phyloP scores from a whole-genome alignment of 306 rosid species.

The Erythrophleum fordii region DNA sequence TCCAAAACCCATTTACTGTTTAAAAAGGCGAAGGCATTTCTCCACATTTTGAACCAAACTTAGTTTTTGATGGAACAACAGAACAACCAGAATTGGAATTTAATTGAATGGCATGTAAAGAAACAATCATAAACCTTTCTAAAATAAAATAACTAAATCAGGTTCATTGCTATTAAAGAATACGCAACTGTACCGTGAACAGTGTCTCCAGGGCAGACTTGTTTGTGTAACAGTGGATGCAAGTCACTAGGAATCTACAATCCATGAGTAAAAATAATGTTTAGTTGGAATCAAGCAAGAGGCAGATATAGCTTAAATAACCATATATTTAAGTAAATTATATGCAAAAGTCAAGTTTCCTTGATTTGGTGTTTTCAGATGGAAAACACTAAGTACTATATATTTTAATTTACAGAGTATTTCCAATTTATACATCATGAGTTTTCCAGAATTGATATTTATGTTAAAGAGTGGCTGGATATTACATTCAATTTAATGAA shows the following conservation, averaged over 20 bases:
- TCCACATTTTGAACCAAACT: constrained; percentile 6
- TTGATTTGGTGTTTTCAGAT: constrained; percentile 2
- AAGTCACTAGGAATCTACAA: constrained; percentile 92
- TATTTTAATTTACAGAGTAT: not conserved
- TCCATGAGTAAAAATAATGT: constrained; percentile 28
- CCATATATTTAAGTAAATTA: not conserved
- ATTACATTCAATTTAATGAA: constrained; percentile 1
- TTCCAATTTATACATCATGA: not conserved
- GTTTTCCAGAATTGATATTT: not conserved
- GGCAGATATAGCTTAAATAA: constrained; percentile 30
- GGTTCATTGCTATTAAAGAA: constrained; percentile 24
- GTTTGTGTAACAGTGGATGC: constrained; percentile 90
- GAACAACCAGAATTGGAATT: constrained; percentile 12
- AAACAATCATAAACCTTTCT: constrained; percentile 24
- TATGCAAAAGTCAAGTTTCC: constrained; percentile 18
- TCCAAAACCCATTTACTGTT: constrained; percentile 1
- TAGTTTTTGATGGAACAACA: constrained; percentile 16
- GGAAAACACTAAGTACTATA: too few species aligned
- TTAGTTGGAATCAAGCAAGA: constrained; percentile 39
- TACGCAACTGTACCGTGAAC: constrained; percentile 74
- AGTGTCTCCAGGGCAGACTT: constrained; percentile 97
- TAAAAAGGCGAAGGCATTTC: not conserved
- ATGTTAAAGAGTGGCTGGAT: constrained; percentile 26
- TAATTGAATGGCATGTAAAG: constrained; percentile 17
- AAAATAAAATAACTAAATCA: constrained; percentile 32